Conservation (phyloP, 306 rosid species). For the Prunus armeniaca region DNA sequence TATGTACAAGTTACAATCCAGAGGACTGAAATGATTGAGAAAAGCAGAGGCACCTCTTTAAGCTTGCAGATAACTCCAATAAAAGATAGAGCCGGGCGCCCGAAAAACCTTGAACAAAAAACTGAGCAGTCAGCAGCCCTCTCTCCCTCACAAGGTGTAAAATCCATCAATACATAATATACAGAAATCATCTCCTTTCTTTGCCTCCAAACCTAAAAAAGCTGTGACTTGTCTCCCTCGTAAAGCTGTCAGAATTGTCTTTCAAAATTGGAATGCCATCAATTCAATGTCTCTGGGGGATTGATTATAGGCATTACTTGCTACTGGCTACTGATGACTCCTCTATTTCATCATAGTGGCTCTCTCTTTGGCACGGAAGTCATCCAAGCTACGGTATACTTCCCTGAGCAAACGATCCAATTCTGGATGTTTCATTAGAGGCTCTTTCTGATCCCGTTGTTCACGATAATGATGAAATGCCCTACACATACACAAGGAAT, state of each 20-base stretch:
- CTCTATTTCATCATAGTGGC: slow-evolving; percentile 36
- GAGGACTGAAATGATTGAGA: slow-evolving; percentile 24
- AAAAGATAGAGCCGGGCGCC: slow-evolving; percentile 32
- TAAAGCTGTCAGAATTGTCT: slow-evolving; percentile 37
- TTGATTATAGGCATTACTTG: slow-evolving; percentile 9
- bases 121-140: slow-evolving; percentile 45
- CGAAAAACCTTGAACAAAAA: slow-evolving; percentile 37
- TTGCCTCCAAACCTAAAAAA: slow-evolving; percentile 44
- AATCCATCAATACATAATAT: slow-evolving; percentile 38
- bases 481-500: slow-evolving; percentile 47
- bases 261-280: slow-evolving; percentile 57
- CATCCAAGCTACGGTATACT: slow-evolving; percentile 74
- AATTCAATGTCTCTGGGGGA: slow-evolving; percentile 23
- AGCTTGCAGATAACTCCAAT: slow-evolving; percentile 48
- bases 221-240: slow-evolving; percentile 38
- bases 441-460: slow-evolving; percentile 46
- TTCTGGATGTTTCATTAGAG: slow-evolving; percentile 62
- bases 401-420: slow-evolving; percentile 71
- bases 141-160: slow-evolving; percentile 23
- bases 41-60: slow-evolving; percentile 43
- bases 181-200: slow-evolving; percentile 46
- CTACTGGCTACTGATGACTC: slow-evolving; percentile 25
- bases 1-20: slow-evolving; percentile 34
- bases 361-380: slow-evolving; percentile 82
- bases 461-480: slow-evolving; percentile 88